Conservation (phyloP, 2,329 filamentous ascomycete species). For the Penicillium capsulatum region DNA sequence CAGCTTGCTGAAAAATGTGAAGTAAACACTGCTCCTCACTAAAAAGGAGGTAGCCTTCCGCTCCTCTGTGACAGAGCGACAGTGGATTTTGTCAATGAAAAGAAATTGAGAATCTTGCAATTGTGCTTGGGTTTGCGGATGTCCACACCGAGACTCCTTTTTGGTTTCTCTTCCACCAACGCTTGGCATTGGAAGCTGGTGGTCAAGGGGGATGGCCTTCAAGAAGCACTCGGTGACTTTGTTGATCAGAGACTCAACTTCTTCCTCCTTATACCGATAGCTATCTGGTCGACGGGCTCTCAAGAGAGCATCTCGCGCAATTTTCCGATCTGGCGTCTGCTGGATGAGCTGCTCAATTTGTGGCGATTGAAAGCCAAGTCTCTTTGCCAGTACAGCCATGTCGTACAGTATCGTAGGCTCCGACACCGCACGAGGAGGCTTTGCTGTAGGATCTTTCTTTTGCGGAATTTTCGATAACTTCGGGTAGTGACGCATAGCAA, state of each 20-base stretch:
- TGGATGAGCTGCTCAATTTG: slow-evolving; percentile 8
- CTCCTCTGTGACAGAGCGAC: slow-evolving; percentile 1
- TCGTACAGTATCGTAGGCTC: slow-evolving; percentile 9
- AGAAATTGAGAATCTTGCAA: slow-evolving; percentile 17
- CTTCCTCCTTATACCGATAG: slow-evolving; percentile 11
- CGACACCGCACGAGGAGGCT: slow-evolving; percentile 2
- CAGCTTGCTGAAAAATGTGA: slow-evolving; percentile 20
- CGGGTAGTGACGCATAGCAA: slow-evolving; percentile 10
- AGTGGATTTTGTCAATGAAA: slow-evolving; percentile 21
- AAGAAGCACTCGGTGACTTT: slow-evolving; percentile 10
- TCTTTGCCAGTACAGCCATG: slow-evolving; percentile 10
- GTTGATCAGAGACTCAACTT: slow-evolving; percentile 8
- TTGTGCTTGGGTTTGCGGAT: slow-evolving; percentile 11
- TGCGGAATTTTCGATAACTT: slow-evolving; percentile 2
- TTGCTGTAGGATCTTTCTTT: slow-evolving; percentile 7
- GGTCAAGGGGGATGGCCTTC: slow-evolving; percentile 7
- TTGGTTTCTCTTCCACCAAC: slow-evolving; percentile 10
- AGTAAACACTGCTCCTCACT: slow-evolving; percentile 21
- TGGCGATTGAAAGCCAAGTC: slow-evolving; percentile 9
- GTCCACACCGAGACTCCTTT: slow-evolving; percentile 12
- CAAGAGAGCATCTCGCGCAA: slow-evolving; percentile 13
- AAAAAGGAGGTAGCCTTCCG: slow-evolving; percentile 15
- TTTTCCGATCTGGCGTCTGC: slow-evolving; percentile 10
- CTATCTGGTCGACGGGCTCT: slow-evolving; percentile 7
- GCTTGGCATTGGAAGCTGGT: slow-evolving; percentile 4